These are phyloP conservation scores for Yamadazyma spencermartinsiae DNA, from an alignment of 1,139 yeast species.

Conservation along the genomic window DNA sequence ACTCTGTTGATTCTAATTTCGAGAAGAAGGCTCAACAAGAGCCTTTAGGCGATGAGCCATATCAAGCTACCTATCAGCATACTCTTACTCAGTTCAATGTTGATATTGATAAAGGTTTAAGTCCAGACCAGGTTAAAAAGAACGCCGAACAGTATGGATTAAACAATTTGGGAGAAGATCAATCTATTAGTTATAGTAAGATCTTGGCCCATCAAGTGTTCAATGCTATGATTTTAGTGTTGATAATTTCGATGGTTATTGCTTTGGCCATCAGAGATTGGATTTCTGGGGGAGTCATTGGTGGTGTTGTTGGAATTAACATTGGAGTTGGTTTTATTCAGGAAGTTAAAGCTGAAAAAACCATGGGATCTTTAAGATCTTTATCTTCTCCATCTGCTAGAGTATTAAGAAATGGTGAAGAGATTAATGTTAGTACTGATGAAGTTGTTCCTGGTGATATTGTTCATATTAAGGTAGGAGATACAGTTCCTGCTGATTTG, in stretches of 20 bases:
- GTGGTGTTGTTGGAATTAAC: slow-evolving; percentile 66
- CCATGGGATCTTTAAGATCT: slow-evolving; percentile 73
- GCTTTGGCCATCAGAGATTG: slow-evolving; percentile 79
- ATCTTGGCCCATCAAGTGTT: slow-evolving; percentile 70
- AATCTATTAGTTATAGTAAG: slow-evolving; percentile 53
- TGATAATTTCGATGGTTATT: slow-evolving; percentile 72
- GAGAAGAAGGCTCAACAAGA: slow-evolving; percentile 1
- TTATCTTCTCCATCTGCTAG: slow-evolving; percentile 74
- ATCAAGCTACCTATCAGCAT: slow-evolving; percentile 32
- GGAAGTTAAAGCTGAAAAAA: slow-evolving; percentile 73
- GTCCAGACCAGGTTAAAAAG: slow-evolving; percentile 32
- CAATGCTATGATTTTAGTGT: slow-evolving; percentile 82
- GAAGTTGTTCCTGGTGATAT: slow-evolving; percentile 82
- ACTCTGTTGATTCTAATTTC: neutral
- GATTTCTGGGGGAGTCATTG: slow-evolving; percentile 84
- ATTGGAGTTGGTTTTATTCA: slow-evolving; percentile 71
- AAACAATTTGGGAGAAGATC: slow-evolving; percentile 63
- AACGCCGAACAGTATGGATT: slow-evolving; percentile 44
- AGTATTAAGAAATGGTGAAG: slow-evolving; percentile 64
- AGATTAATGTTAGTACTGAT: slow-evolving; percentile 58
- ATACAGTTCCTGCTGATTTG: slow-evolving; percentile 77
- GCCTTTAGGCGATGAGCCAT: slow-evolving; percentile 21
- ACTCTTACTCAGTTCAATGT: slow-evolving; percentile 40
- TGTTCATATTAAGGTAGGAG: slow-evolving; percentile 67
- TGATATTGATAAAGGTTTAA: slow-evolving; percentile 50